phyloP scores from a whole-genome alignment of 2,329 filamentous ascomycete species.

The Colletotrichum plurivorum region DNA sequence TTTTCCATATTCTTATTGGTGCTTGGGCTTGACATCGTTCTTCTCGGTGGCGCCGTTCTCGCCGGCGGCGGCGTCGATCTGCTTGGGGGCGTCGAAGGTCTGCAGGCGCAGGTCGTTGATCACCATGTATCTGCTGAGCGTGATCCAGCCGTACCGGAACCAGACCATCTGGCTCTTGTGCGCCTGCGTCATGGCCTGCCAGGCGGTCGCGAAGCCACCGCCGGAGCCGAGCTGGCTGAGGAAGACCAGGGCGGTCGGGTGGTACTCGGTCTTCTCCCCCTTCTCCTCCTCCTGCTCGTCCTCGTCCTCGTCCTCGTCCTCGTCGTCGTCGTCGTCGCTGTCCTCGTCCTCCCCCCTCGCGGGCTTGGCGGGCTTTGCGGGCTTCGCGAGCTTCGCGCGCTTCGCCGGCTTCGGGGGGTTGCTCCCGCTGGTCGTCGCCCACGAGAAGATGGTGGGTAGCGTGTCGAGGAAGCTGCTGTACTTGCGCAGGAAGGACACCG shows the following conservation, averaged over 20 bases:
- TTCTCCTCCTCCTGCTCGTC: slow-evolving; percentile 37
- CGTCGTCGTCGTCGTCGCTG: slow-evolving; percentile 19
- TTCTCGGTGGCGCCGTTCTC: neutral
- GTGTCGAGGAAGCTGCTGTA: slow-evolving; percentile 85
- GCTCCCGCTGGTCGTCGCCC: slow-evolving; percentile 57
- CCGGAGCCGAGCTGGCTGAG: slow-evolving; percentile 77
- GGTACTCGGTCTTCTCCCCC: slow-evolving; percentile 54
- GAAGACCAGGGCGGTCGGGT: slow-evolving; percentile 75
- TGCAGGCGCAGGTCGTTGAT: slow-evolving; percentile 85
- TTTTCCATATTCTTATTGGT: too few species aligned
- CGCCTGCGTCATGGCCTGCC: slow-evolving; percentile 88
- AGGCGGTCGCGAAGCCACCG: slow-evolving; percentile 70
- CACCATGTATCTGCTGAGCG: slow-evolving; percentile 92
- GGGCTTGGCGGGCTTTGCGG: neutral
- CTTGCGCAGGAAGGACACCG: slow-evolving; percentile 82
- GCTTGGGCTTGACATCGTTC: neutral
- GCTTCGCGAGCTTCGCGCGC: slow-evolving; percentile 9
- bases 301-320: slow-evolving; percentile 35
- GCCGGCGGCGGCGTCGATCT: slow-evolving; percentile 43
- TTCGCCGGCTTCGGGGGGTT: slow-evolving; percentile 28
- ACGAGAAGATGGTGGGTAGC: slow-evolving; percentile 76
- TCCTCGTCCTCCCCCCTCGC: too few species aligned
- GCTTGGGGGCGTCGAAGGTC: slow-evolving; percentile 48
- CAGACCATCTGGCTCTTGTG: slow-evolving; percentile 98
- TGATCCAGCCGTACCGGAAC: slow-evolving; percentile 98